A percentile compares a stretch with the other conserved stretches of the same genome.
These are phyloP conservation scores for Chloris gayana DNA, from an alignment of 176 grass and related monocot genomes.

Conservation along the genomic window DNA sequence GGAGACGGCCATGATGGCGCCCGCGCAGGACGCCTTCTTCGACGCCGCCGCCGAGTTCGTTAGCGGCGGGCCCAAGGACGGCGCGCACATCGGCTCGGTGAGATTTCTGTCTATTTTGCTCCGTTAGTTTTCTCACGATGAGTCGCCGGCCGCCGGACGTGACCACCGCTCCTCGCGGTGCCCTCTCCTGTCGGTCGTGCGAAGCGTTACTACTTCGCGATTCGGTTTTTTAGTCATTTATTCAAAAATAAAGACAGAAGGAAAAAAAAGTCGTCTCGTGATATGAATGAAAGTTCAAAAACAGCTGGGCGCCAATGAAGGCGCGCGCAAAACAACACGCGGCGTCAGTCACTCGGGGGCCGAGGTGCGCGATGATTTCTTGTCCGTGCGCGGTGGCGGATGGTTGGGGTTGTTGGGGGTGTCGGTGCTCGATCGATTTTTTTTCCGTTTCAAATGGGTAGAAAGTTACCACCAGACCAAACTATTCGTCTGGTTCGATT, in stretches of 20 bases:
- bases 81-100: conserved; percentile 61
- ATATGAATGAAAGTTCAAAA: conserved; percentile 30
- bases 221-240: background rate
- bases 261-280: background rate
- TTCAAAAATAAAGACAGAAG: background rate
- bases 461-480: background rate
- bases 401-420: conserved; percentile 27
- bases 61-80: conserved; percentile 42
- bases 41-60: background rate
- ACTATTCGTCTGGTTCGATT: conserved; percentile 5
- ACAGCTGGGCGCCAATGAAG: conserved; percentile 39
- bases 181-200: conserved; percentile 25
- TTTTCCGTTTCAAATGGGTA: no score
- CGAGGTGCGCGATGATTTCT: background rate
- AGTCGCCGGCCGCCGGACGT: background rate
- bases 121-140: background rate
- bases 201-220: background rate
- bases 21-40: conserved; percentile 22
- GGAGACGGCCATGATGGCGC: background rate
- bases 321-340: background rate
- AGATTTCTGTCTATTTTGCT: conserved; percentile 4
- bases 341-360: background rate
- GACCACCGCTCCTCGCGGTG: conserved; percentile 11
- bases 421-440: conserved; percentile 34
- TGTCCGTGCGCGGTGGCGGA: conserved; percentile 26